Percentiles rank a stretch among this genome's conserved stretches.
Conservation (phyloP, 495 filamentous ascomycete genomes). For the Daldinia bambusicola region DNA sequence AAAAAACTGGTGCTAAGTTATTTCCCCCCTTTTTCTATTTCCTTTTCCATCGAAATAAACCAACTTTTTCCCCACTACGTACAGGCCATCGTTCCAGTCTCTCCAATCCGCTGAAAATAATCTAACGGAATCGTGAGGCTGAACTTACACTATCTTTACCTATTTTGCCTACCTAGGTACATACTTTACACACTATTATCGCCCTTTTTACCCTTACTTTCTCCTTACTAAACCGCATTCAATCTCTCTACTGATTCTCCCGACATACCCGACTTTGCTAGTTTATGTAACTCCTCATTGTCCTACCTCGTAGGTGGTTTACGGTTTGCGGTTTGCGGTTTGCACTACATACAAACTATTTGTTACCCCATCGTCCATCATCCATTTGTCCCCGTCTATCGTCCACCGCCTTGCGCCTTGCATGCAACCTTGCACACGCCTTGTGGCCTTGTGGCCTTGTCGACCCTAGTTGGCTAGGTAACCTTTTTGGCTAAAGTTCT, state of each 20-base stretch:
- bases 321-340: no score
- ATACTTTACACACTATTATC: not conserved
- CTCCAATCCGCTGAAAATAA: conserved; percentile 8
- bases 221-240: no score
- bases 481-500: conserved; percentile 6
- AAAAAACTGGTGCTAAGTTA: not conserved
- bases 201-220: not conserved
- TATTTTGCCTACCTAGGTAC: no score
- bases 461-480: conserved; percentile 11
- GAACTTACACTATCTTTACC: conserved; percentile 9
- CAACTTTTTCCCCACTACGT: not conserved
- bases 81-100: not conserved
- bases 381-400: not conserved
- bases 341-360: not conserved
- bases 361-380: not conserved
- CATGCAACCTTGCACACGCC: no score
- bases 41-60: not conserved
- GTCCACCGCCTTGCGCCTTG: conserved; percentile 5
- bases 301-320: not conserved
- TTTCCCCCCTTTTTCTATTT: not conserved
- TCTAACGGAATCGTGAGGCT: conserved; percentile 37
- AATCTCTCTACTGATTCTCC: not conserved
- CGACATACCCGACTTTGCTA: conserved; percentile 1
- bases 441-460: conserved; percentile 1
- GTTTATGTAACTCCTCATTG: not conserved